A percentile compares a stretch with the other conserved stretches of the same genome.
Conservation (phyloP, 805 yeast genomes). For the Spathaspora hagerdaliae region DNA sequence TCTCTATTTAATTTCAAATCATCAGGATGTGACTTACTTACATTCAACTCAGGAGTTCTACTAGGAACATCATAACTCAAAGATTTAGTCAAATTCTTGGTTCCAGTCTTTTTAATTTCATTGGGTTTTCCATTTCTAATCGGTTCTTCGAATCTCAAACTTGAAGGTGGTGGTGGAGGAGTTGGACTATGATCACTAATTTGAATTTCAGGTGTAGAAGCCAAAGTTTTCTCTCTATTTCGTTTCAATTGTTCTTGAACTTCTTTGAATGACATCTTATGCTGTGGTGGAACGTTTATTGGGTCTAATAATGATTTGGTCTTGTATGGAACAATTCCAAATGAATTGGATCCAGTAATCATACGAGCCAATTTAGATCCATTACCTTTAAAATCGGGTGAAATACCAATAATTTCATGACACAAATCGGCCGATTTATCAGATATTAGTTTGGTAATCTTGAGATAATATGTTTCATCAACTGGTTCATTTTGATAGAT, state of each 20-base stretch:
- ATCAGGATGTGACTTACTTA: slow-evolving; percentile 38
- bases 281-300: neutral
- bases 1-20: slow-evolving; percentile 14
- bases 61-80: slow-evolving; percentile 34
- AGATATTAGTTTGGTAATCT: slow-evolving; percentile 24
- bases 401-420: slow-evolving; percentile 28
- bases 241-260: slow-evolving; percentile 4
- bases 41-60: slow-evolving; percentile 26
- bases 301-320: slow-evolving; percentile 40
- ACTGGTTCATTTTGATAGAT: slow-evolving; percentile 10
- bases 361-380: slow-evolving; percentile 40
- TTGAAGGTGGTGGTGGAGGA: slow-evolving; percentile 19
- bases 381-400: slow-evolving; percentile 37
- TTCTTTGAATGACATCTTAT: slow-evolving; percentile 3
- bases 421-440: slow-evolving; percentile 34
- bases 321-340: slow-evolving; percentile 37
- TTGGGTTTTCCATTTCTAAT: slow-evolving; percentile 5
- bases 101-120: slow-evolving; percentile 9
- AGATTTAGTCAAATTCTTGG: slow-evolving; percentile 24
- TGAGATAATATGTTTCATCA: slow-evolving; percentile 25
- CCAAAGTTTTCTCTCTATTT: slow-evolving; percentile 13
- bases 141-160: slow-evolving; percentile 30
- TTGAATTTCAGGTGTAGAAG: slow-evolving; percentile 4
- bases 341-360: slow-evolving; percentile 39
- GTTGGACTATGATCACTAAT: neutral